Evolutionary conservation across 2,329 filamentous ascomycete species (phyloP), one percentile per base, ranked within the genome.

Genomic region (Clarireedia hainanense): DNA sequence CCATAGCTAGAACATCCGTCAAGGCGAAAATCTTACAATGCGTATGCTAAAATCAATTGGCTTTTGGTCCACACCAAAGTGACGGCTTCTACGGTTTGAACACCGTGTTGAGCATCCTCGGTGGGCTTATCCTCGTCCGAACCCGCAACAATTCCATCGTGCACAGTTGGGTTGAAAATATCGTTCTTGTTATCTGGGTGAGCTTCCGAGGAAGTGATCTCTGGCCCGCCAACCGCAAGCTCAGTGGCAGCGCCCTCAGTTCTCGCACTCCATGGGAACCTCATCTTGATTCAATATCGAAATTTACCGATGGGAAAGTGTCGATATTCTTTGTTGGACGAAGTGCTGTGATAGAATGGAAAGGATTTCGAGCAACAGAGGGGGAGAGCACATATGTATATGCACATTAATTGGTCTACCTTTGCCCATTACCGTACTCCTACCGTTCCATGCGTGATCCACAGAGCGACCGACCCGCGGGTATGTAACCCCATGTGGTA

Each of bases 51-150:
- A 26, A 61, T 57, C 30, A 67, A 58, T 27, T 64, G 61, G 2
- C 57, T 60, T 50, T 59, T 65, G 4, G 64, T 63, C 64, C 63
- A 66, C 9, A 61, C 57, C 40, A 65, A 50, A 12, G 65, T 64
- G 2, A 67, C 59, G 17, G 64, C 64, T 51, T 64, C 63, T 9
- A 63, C 58, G 12, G 61, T 62, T 55, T 61, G 61, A 27, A 65
- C 60, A 45, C 62, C 63, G 36, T 48, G 57, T 34, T 67, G 63
- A 3, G 55, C 60, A 55, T 60, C 53, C 6, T 57, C 48, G 37
- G 42, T 57, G 7, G 62, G 62, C 20, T 47, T 45, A 12, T 61
- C 57, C 2, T 40, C 37, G 0, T 39, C 24, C 5, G 36, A 40
- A 12, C 10, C 20, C 12, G n/a, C 14, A n/a, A 20, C 23, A 14